Evolutionary conservation across 1,284 basidiomycete genomes (phyloP).

Genomic region (Cerioporus squamosus): DNA sequence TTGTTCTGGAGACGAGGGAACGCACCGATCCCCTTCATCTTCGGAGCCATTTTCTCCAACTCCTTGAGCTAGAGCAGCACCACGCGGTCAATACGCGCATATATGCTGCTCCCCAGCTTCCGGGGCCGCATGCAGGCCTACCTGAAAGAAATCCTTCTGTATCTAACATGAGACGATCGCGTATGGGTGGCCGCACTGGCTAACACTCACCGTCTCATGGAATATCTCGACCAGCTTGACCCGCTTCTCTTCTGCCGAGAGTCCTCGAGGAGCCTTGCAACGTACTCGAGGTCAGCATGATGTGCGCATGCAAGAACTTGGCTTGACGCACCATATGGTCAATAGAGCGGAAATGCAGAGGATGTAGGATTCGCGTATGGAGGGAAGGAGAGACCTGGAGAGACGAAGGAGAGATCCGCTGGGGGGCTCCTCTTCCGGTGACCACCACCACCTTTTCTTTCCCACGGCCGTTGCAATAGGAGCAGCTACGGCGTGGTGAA

Average conservation of each 20-base stretch:
- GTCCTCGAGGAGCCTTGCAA: constrained; percentile 70
- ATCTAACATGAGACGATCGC: background rate
- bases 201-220: constrained; percentile 74
- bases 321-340: background rate
- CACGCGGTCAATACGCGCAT: background rate
- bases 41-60: constrained; percentile 82
- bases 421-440: too few species aligned
- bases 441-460: too few species aligned
- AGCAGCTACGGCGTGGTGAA: too few species aligned
- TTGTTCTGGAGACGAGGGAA: background rate
- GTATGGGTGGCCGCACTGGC: background rate
- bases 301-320: background rate
- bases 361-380: background rate
- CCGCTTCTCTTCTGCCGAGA: constrained; percentile 83
- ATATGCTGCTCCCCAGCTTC: background rate
- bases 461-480: too few species aligned
- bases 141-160: constrained; percentile 88
- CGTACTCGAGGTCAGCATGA: background rate
- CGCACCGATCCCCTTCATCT: constrained; percentile 85
- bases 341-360: background rate
- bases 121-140: constrained; percentile 29
- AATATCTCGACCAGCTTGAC: constrained; percentile 85
- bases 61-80: constrained; percentile 73
- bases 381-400: background rate
- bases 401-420: background rate